phyloP scores from a whole-genome alignment of 2,329 filamentous ascomycete species.

The Fusarium sp. region DNA sequence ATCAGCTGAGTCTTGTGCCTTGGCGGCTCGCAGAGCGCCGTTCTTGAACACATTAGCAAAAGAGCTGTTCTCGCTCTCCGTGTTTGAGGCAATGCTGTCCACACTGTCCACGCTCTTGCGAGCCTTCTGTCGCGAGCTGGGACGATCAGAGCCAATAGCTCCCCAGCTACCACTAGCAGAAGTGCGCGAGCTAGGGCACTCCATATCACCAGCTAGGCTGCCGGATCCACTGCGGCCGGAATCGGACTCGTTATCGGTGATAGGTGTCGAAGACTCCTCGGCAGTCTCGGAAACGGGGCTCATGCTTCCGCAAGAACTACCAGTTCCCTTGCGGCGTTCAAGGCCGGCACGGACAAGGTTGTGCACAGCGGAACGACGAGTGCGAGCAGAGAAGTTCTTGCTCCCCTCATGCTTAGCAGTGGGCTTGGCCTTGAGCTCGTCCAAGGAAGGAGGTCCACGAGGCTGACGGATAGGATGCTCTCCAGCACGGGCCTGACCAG shows the following conservation, averaged over 20 bases:
- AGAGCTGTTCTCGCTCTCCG: constrained; percentile 64
- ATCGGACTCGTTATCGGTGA: constrained; percentile 79
- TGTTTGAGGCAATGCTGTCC: constrained; percentile 62
- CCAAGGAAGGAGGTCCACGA: constrained; percentile 87
- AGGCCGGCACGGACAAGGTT: constrained; percentile 91
- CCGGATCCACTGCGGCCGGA: constrained; percentile 78
- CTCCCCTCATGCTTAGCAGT: constrained; percentile 94
- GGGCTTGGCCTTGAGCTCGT: constrained; percentile 89
- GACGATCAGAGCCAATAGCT: constrained; percentile 88
- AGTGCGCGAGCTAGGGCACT: constrained; percentile 77
- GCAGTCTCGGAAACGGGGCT: constrained; percentile 88
- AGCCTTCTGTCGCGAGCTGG: constrained; percentile 73
- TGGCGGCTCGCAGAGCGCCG: constrained; percentile 59
- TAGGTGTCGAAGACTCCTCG: constrained; percentile 71
- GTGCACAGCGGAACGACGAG: constrained; percentile 89
- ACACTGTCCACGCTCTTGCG: constrained; percentile 71
- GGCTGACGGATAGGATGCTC: constrained; percentile 95
- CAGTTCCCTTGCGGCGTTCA: constrained; percentile 81
- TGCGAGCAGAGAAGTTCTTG: constrained; percentile 95
- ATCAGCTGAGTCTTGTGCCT: constrained; percentile 62
- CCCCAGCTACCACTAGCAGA: constrained; percentile 77
- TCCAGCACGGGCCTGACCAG: constrained; percentile 90
- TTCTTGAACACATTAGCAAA: constrained; percentile 75
- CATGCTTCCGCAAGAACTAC: constrained; percentile 78
- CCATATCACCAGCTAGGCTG: constrained; percentile 79